Evolutionary conservation across 1,284 basidiomycete species (phyloP), one percentile per base, ranked within the genome.

Genomic region (Malassezia yamatoensis): DNA sequence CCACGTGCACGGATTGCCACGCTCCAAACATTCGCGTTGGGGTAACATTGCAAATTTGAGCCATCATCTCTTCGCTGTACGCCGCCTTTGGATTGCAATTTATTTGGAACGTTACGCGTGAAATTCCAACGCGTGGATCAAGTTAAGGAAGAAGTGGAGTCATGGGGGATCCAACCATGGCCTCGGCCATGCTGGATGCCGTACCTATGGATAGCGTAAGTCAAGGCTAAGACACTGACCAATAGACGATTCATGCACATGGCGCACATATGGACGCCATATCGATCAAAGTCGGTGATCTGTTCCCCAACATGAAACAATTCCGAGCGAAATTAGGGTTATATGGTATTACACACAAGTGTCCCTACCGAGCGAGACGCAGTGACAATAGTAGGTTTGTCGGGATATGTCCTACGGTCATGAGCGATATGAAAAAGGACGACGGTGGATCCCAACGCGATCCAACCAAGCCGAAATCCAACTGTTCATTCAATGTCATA

Each of bases 331-430:
- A 37, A 35, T 47, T 58, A 12, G 55, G 55, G 2, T 41, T 58
- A 15, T 58, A 49, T 34, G 55, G 55, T 21, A 58, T 58, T n/a
- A 58, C 55, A 18, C 50, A 58, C 55, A 53, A 53, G 34, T 58
- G 55, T 16, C 51, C 55, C 1, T 58, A 58, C 39, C 55, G 55
- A 24, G 55, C 55, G 15, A 45, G 55, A 11, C 50, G 55, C 18
- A 58, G 55, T 16, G 55, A 58, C 46, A 58, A 58, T 41, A 58
- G 50, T 35, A 37, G 55, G 10, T 58, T 58, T 16, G 55, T 58
- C 9, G 55, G 55, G 32, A 48, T 58, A 13, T 58, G 55, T 16
- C 55, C 55, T 15, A 35, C 51, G 1, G 55, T 58, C 8, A 58
- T 58, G 55, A 49, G 16, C 33, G 55, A 52, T 24, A 34, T 58